Evolutionary conservation across 2,329 filamentous ascomycete genomes (phyloP).

Genomic region (Mariannaea elegans): DNA sequence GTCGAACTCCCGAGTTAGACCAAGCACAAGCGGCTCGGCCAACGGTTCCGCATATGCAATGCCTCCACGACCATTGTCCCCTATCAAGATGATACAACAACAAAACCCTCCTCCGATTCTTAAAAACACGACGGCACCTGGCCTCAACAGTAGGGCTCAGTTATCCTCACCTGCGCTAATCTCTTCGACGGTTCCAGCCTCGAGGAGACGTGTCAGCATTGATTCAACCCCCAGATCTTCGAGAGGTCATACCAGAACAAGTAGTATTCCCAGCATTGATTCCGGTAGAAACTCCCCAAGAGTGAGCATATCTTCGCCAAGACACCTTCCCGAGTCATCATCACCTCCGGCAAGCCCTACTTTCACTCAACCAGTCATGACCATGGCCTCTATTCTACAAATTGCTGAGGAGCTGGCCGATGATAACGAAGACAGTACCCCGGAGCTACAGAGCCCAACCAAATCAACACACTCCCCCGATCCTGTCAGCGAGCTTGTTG

Average conservation of each 20-base stretch:
- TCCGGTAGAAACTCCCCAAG: constrained; percentile 45
- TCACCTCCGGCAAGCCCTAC: constrained; percentile 49
- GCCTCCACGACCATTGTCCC: constrained; percentile 59
- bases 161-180: constrained; percentile 49
- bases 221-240: constrained; percentile 49
- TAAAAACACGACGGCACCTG: constrained; percentile 28
- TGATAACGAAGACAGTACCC: constrained; percentile 44
- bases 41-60: constrained; percentile 27
- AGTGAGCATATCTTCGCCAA: constrained; percentile 42
- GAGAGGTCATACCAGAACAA: constrained; percentile 51
- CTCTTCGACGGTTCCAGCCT: constrained; percentile 40
- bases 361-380: constrained; percentile 49
- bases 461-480: constrained; percentile 65
- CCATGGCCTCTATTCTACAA: constrained; percentile 65
- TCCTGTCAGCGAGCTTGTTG: constrained; percentile 77
- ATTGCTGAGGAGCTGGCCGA: constrained; percentile 61
- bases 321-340: constrained; percentile 46
- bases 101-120: constrained; percentile 31
- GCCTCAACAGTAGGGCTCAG: constrained; percentile 41
- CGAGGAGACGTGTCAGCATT: constrained; percentile 54
- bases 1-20: constrained; percentile 54
- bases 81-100: constrained; percentile 52
- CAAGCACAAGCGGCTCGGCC: constrained; percentile 44
- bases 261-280: constrained; percentile 51
- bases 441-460: constrained; percentile 63